Conservation (phyloP, 2,329 filamentous ascomycete genomes). For the Lachnellula suecica region DNA sequence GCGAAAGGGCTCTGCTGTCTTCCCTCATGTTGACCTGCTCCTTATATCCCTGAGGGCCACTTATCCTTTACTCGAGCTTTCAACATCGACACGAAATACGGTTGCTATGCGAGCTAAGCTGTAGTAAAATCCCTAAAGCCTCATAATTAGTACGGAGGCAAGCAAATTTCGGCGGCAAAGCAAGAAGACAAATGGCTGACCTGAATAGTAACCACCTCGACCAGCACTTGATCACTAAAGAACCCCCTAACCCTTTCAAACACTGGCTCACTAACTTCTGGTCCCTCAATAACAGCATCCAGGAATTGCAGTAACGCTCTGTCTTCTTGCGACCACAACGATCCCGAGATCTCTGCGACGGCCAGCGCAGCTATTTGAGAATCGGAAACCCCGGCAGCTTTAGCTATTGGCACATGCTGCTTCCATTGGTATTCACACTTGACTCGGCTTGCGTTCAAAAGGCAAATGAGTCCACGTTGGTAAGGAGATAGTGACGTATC, state of each 20-base stretch:
- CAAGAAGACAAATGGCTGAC: conserved; percentile 8
- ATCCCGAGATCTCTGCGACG: conserved; percentile 15
- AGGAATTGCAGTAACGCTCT: conserved; percentile 21
- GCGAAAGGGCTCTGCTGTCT: not conserved
- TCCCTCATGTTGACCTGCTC: not conserved
- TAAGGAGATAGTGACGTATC: conserved; percentile 23
- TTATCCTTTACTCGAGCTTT: not conserved
- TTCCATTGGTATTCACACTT: conserved; percentile 25
- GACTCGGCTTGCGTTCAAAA: conserved; percentile 19
- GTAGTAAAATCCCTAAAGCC: not conserved
- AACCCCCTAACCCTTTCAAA: conserved; percentile 20
- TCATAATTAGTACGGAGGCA: not conserved
- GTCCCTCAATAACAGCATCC: conserved; percentile 20
- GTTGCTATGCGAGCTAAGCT: not conserved
- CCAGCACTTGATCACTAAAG: conserved; percentile 22
- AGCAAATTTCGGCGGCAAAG: not conserved
- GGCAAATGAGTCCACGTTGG: conserved; percentile 20
- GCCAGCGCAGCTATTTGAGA: conserved; percentile 18
- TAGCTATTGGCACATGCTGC: conserved; percentile 21
- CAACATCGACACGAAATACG: not conserved
- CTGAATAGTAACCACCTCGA: conserved; percentile 25
- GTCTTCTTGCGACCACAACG: conserved; percentile 20
- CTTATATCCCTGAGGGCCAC: too few relatives aligned
- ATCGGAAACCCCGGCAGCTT: conserved; percentile 15
- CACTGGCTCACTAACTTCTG: conserved; percentile 19